Base-by-base conservation (phyloP, 768 basidiomycete species). In the Boletus rubropictus region DNA sequence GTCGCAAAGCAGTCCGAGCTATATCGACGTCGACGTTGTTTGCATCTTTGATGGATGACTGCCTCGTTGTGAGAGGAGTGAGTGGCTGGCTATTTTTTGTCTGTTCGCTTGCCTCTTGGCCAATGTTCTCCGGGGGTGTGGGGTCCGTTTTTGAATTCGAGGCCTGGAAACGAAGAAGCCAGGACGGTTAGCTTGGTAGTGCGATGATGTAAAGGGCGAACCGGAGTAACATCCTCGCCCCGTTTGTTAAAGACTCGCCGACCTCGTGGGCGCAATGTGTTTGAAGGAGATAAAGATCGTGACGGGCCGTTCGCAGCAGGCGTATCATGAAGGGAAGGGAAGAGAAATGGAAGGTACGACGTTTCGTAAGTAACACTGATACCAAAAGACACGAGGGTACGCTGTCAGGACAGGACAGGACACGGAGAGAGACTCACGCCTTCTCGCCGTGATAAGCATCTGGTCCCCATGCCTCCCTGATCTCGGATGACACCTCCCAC, bases 281-380 rank as follows among this genome's bases (percentile, higher is more conserved):
- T 43, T 51, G 57, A 44, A 46, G 48, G 49, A 44, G 55, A 55
- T 55, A 53, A 31, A 45, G 55, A 49, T n/a, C n/a, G n/a, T 40
- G 64, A 55, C 44, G 49, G 49, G 20, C 47, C 50, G 27, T 59
- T 49, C 37, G 55, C 58, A 49, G 57, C 39, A 42, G 57, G 45
- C 41, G 51, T 56, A 46, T 63, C 62, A 7, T 56, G 52, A 41
- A 62, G 51, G 35, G 73, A 66, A 44, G 73, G 65, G 54, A 81
- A 82, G 15, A 84, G 63, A 62, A 85, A 85, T 4, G 83, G 83
- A 22, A 84, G 61, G 62, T 83, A 84, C 1, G 83, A 85, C 14
- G 72, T 56, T 61, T 85, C 83, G 56, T 83, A 73, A 34, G 72
- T 65, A 42, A 78, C 68, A 32, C 56, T 61, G 44, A 49, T 49